A percentile compares a stretch with the other conserved stretches of the same genome.
Conservation (phyloP, 1,284 basidiomycete species). For the Tetrapyrgos nigripes region DNA sequence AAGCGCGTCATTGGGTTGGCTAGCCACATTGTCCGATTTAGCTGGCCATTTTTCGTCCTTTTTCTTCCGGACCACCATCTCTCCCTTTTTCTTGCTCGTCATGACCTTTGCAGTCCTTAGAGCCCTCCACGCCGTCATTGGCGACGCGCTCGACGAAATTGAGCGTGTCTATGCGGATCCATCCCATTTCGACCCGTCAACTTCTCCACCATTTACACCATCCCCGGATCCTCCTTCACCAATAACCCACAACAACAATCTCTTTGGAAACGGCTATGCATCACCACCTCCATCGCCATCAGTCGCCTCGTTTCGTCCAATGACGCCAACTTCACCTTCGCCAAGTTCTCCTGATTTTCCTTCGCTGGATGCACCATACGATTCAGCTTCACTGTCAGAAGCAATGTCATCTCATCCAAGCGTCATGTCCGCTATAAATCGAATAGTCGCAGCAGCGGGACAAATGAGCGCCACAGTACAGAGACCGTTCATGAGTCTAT, state of each 20-base stretch:
- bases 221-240: slow-evolving; percentile 22
- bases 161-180: slow-evolving; percentile 57
- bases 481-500: slow-evolving; percentile 68
- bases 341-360: slow-evolving; percentile 58
- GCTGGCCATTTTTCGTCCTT: slow-evolving; percentile 1
- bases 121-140: slow-evolving; percentile 69
- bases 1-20: neutral
- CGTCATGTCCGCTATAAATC: slow-evolving; percentile 62
- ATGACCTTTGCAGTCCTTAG: slow-evolving; percentile 70
- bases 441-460: slow-evolving; percentile 70
- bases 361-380: slow-evolving; percentile 56
- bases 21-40: neutral
- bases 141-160: slow-evolving; percentile 71
- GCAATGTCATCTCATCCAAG: slow-evolving; percentile 60
- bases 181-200: neutral
- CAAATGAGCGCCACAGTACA: slow-evolving; percentile 69
- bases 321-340: slow-evolving; percentile 4
- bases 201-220: slow-evolving; percentile 18
- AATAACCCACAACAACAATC: slow-evolving; percentile 11
- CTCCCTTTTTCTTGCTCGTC: slow-evolving; percentile 16
- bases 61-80: slow-evolving; percentile 10
- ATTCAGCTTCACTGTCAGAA: slow-evolving; percentile 54
- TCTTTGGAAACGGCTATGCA: slow-evolving; percentile 36
- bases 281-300: slow-evolving; percentile 51
- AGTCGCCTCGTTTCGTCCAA: slow-evolving; percentile 4